Evolutionary conservation across 2,329 filamentous ascomycete species (phyloP).

Genomic region (Zopfia rhizophila): DNA sequence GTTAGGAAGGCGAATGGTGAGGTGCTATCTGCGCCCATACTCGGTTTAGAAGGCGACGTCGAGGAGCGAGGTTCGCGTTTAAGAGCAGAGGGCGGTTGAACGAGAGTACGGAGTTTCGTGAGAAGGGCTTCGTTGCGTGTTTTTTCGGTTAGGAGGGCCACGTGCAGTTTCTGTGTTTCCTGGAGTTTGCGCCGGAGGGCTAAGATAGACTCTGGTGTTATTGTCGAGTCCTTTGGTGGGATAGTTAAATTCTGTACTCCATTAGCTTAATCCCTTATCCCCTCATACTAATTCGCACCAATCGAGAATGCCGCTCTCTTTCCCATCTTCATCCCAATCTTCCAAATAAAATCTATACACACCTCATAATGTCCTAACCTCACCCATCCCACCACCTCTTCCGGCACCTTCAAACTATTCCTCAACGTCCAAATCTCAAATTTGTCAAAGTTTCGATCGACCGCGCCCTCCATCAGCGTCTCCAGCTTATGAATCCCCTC

Average conservation of each 20-base stretch:
- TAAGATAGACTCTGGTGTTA: conserved; percentile 75
- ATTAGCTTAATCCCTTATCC: background rate
- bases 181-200: conserved; percentile 77
- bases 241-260: conserved; percentile 35
- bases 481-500: conserved; percentile 71
- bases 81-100: conserved; percentile 41
- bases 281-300: background rate
- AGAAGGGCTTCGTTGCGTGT: conserved; percentile 78
- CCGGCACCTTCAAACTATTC: conserved; percentile 68
- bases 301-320: background rate
- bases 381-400: conserved; percentile 73
- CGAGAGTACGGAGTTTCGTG: conserved; percentile 68
- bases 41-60: conserved; percentile 24
- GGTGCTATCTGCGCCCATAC: conserved; percentile 5
- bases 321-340: background rate
- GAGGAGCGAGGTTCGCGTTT: conserved; percentile 35
- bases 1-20: conserved; percentile 67
- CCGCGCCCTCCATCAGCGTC: conserved; percentile 60
- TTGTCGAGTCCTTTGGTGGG: conserved; percentile 48
- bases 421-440: conserved; percentile 83
- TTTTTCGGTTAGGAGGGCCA: conserved; percentile 74
- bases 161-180: conserved; percentile 81
- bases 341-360: conserved; percentile 20
- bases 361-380: conserved; percentile 86
- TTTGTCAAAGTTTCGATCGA: conserved; percentile 63